phyloP scores from a whole-genome alignment of 257 asterid species.

The Fraxinus cuspidata region DNA sequence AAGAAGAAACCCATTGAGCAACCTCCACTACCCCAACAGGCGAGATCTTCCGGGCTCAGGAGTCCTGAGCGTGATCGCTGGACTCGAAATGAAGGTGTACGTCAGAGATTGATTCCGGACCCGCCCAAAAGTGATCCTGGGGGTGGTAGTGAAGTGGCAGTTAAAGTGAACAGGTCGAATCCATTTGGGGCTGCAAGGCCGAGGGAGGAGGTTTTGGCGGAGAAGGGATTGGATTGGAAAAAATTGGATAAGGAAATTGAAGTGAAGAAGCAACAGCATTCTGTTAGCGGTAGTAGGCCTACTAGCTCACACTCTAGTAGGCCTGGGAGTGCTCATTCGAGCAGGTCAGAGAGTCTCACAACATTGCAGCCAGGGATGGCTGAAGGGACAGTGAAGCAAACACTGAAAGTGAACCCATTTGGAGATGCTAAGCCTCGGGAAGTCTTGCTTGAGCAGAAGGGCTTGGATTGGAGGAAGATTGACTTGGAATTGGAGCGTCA shows the following conservation, averaged over 20 bases:
- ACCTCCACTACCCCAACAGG: slow-evolving; percentile 37
- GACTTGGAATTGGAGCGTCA: slow-evolving; percentile 85
- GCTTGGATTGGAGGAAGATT: slow-evolving; percentile 94
- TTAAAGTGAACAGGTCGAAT: slow-evolving; percentile 64
- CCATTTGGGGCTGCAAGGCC: slow-evolving; percentile 99
- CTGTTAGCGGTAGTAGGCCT: slow-evolving; percentile 62
- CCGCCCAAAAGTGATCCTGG: slow-evolving; percentile 38
- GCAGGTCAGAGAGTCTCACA: slow-evolving; percentile 48
- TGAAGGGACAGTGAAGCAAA: slow-evolving; percentile 57
- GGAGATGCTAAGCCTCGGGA: slow-evolving; percentile 98
- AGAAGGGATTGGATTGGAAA: slow-evolving; percentile 96
- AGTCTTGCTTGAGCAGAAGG: slow-evolving; percentile 88
- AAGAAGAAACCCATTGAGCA: slow-evolving; percentile 48
- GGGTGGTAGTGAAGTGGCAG: slow-evolving; percentile 35
- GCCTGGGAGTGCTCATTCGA: slow-evolving; percentile 72
- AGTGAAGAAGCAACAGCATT: slow-evolving; percentile 48
- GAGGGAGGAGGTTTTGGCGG: slow-evolving; percentile 91
- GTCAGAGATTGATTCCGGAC: slow-evolving; percentile 40
- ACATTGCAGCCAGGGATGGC: slow-evolving; percentile 33
- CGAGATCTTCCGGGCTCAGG: slow-evolving; percentile 45
- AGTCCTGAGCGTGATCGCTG: slow-evolving; percentile 53
- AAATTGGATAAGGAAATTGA: slow-evolving; percentile 73
- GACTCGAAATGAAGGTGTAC: slow-evolving; percentile 40
- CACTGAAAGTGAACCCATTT: slow-evolving; percentile 86
- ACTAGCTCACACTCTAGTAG: slow-evolving; percentile 85